Evolutionary conservation across 495 filamentous ascomycete species (phyloP), one percentile per base, ranked within the genome.

Genomic region (Podospora tetraspora): DNA sequence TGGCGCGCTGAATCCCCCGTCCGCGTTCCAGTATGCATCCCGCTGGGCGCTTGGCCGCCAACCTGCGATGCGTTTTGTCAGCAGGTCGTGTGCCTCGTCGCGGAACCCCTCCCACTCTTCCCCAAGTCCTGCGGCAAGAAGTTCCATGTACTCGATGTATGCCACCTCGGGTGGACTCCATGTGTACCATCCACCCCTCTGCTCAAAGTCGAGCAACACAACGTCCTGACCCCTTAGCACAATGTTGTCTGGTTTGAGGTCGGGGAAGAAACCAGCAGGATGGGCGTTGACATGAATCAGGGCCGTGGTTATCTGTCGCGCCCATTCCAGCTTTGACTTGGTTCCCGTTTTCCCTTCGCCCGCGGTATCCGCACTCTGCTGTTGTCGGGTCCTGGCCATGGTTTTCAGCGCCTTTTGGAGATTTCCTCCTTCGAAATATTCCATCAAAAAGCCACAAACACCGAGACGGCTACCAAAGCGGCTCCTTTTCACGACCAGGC

Each of bases 171-270:
- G 77, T 43, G 78, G 72, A 16, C 70, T 71, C 72, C 74, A 78
- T 13, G 70, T 67, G 59, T 70, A 76, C 75, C 71, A 78, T 0
- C 73, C 75, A 1, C 76, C 73, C 2, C 77, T 57, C 63, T 79
- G 78, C 61, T 80, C 78, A 29, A 79, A 67, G 63, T 80, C 78
- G 6, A 79, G 57, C 22, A 80, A 64, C 9, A 79, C 73, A 1
- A 68, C 66, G 32, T 73, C 76, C 0, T 56, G 16, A 3, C 27
- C 61, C 58, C 68, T 56, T 5, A 78, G 25, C 6, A 78, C 61
- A 10, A 81, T 69, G 64, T 80, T 79, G 69, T 79, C 77, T 0
- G 74, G 79, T 61, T 79, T 79, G 22, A 81, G 56, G 62, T 81
- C 77, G 19, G 79, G 75, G 43, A 79, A 81, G 67, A 79, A 81